phyloP scores from a whole-genome alignment of 148 eudicot species.

The Camellia granthamiana region DNA sequence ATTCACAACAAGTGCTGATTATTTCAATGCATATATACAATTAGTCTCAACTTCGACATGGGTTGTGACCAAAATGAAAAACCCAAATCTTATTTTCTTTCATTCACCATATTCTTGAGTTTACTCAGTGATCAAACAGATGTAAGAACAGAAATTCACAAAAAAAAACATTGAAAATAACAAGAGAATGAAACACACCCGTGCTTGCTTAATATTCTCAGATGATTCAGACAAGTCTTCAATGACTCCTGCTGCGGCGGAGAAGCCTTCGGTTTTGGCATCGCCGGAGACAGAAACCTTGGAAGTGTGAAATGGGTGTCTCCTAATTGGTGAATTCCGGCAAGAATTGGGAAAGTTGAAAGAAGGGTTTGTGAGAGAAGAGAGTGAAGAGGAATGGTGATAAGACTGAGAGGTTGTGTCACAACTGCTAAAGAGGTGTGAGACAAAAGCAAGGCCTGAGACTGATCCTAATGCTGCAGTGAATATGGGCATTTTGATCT shows the following conservation, averaged over 20 bases:
- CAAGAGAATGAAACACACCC: slow-evolving; percentile 47
- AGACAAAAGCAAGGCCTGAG: slow-evolving; percentile 30
- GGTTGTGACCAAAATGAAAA: neutral
- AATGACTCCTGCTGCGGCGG: slow-evolving; percentile 18
- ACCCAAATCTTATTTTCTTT: neutral
- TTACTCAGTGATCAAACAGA: neutral
- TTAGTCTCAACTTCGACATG: neutral
- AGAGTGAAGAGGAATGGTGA: slow-evolving; percentile 15
- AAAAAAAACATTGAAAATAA: neutral
- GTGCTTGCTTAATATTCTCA: slow-evolving; percentile 31
- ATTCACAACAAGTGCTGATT: neutral
- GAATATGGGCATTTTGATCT: slow-evolving; percentile 36
- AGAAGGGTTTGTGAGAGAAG: slow-evolving; percentile 23
- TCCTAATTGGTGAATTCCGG: slow-evolving; percentile 18
- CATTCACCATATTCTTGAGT: neutral
- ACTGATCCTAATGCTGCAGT: slow-evolving; percentile 47
- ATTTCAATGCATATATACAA: neutral
- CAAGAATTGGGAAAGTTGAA: slow-evolving; percentile 17
- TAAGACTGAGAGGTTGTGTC: slow-evolving; percentile 1
- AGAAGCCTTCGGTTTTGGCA: slow-evolving; percentile 24
- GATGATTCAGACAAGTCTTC: slow-evolving; percentile 27
- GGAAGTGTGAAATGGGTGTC: slow-evolving; percentile 17
- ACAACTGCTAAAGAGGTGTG: slow-evolving; percentile 28
- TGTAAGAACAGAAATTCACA: neutral
- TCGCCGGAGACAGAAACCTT: slow-evolving; percentile 39